phyloP scores from a whole-genome alignment of 805 yeast species.

The Pichia insulana region DNA sequence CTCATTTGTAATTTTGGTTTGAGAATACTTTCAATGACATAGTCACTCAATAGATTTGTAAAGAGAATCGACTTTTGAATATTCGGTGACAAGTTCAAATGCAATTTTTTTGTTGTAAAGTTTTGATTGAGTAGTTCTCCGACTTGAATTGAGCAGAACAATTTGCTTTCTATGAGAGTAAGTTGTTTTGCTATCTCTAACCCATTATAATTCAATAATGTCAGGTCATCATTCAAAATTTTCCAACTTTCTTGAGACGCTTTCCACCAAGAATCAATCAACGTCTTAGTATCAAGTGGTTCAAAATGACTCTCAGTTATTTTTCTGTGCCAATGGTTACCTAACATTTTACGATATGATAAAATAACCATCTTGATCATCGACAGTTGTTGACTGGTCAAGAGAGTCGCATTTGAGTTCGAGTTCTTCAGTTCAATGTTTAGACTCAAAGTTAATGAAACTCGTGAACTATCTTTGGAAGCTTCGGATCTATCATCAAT shows the following conservation, averaged over 20 bases:
- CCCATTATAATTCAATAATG: constrained; percentile 52
- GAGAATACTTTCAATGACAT: constrained; percentile 61
- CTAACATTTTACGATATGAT: constrained; percentile 46
- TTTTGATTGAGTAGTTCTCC: constrained; percentile 61
- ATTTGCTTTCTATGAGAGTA: constrained; percentile 59
- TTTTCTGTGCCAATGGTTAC: constrained; percentile 34
- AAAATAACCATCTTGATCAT: constrained; percentile 42
- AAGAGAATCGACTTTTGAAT: constrained; percentile 53
- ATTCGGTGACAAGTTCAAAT: constrained; percentile 53
- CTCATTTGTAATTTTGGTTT: constrained; percentile 41
- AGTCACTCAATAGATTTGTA: constrained; percentile 64
- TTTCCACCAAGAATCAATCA: constrained; percentile 40
- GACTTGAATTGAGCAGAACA: constrained; percentile 55
- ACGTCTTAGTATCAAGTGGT: constrained; percentile 26
- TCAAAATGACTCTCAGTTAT: constrained; percentile 14
- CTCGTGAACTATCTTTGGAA: constrained; percentile 12
- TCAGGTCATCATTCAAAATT: constrained; percentile 42
- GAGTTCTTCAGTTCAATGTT: constrained; percentile 24
- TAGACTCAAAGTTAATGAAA: constrained; percentile 22
- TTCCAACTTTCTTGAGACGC: constrained; percentile 52
- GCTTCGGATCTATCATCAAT: constrained; percentile 10
- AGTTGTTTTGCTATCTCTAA: constrained; percentile 71
- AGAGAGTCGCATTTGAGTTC: constrained; percentile 14
- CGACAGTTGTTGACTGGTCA: constrained; percentile 31
- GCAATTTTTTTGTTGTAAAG: constrained; percentile 50